A percentile compares a stretch with the other conserved stretches of the same genome.
phyloP scores from a whole-genome alignment of 2,329 filamentous ascomycete species.

The Stemphylium beticola region DNA sequence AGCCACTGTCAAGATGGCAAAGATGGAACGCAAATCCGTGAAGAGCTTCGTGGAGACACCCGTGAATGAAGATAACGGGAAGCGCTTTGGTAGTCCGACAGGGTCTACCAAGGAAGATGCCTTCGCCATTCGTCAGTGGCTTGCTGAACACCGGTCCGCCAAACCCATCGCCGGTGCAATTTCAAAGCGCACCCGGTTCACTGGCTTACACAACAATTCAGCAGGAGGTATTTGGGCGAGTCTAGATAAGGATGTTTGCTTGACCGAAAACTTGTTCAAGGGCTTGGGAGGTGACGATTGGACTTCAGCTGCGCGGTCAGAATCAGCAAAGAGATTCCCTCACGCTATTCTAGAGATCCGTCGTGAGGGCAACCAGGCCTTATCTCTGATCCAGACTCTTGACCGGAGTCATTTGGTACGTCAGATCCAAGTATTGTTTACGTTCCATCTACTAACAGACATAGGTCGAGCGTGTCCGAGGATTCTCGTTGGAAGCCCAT shows the following conservation, averaged over 20 bases:
- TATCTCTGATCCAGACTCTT: slow-evolving; percentile 51
- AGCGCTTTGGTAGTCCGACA: slow-evolving; percentile 8
- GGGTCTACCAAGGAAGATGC: slow-evolving; percentile 19
- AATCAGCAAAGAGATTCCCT: slow-evolving; percentile 50
- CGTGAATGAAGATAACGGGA: slow-evolving; percentile 18
- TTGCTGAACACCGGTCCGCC: slow-evolving; percentile 53
- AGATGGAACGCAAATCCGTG: slow-evolving; percentile 52
- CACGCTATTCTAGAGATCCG: slow-evolving; percentile 60
- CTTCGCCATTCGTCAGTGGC: slow-evolving; percentile 49
- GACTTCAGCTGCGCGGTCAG: slow-evolving; percentile 31
- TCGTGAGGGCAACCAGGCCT: slow-evolving; percentile 52
- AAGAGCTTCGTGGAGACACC: slow-evolving; percentile 47
- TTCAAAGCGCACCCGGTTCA: slow-evolving; percentile 56
- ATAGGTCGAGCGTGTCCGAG: slow-evolving; percentile 57
- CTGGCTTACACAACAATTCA: slow-evolving; percentile 54
- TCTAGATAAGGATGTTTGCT: slow-evolving; percentile 55
- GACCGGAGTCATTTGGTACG: slow-evolving; percentile 57
- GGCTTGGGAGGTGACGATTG: slow-evolving; percentile 42
- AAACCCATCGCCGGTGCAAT: slow-evolving; percentile 55
- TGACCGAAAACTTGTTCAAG: slow-evolving; percentile 43
- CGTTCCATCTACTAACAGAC: slow-evolving; percentile 26
- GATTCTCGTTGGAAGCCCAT: slow-evolving; percentile 61
- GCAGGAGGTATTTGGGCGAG: slow-evolving; percentile 55
- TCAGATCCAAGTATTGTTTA: slow-evolving; percentile 2
- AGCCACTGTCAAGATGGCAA: slow-evolving; percentile 36